Base-by-base conservation (phyloP, 164 flowering plant species). In the Stephania japonica region DNA sequence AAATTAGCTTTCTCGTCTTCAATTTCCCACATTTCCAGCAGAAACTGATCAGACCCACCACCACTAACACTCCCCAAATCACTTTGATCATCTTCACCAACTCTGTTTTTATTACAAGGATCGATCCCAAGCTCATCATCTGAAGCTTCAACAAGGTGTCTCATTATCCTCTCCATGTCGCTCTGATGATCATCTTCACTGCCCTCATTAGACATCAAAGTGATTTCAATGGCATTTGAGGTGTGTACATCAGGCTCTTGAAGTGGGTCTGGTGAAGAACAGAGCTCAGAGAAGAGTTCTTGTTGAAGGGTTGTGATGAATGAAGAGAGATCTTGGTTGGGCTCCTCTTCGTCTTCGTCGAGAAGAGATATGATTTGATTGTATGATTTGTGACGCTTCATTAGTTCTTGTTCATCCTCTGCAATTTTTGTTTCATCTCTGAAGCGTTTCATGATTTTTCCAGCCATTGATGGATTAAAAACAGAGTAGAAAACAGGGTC, bases 61-160 rank as follows among this genome's bases (percentile, higher is more conserved):
- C 26, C 42, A 12, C 50, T 67, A 62, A 18, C 23, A n/a, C 26
- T 75, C n/a, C 66, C 75, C 5, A 41, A 44, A 32, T 32, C 24
- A 24, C 41, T 71, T 1, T 59, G 76, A 0, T 69, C 65, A 8
- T 72, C 73, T 4, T 47, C 70, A 24, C 38, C 53, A 19, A 72
- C 9, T 65, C 59, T 50, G 25, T 59, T 32, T 25, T 72, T 63
- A 11, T 72, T 63, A 23, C 59, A 70, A 8, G 97, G 97, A 4
- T 32, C 38, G 12, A 91, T 83, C 26, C 97, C 97, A 12, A 91
- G 89, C 75, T 91, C 97, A 73, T 91, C 97, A 56, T 91, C 97
- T 0, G 93, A 88, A 4, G 97, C 97, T 78, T 91, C 93, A 1
- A 88, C 86, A 44, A 91, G 85, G 70, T 83, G 91, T 68, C 88